These are phyloP conservation scores for Cryphonectria japonica DNA, from an alignment of 2,329 filamentous ascomycete genomes.

Conservation along the genomic window DNA sequence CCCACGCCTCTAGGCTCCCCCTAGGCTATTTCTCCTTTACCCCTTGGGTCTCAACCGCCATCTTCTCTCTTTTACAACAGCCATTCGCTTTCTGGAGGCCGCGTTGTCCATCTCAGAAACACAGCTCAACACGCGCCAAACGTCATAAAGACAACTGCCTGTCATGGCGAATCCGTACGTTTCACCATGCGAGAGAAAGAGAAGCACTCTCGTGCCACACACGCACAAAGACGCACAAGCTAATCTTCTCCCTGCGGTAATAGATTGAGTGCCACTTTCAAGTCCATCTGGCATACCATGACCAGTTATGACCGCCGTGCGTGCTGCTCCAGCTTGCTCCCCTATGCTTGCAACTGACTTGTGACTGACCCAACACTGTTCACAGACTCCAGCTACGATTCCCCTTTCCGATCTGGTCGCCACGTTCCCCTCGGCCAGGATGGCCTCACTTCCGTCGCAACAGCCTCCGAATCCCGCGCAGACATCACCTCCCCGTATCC, in stretches of 20 bases:
- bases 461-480: constrained; percentile 83
- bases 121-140: constrained; percentile 24
- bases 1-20: constrained; percentile 27
- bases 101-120: constrained; percentile 16
- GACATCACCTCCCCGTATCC: constrained; percentile 81
- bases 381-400: constrained; percentile 92
- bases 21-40: constrained; percentile 27
- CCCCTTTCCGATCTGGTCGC: constrained; percentile 86
- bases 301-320: constrained; percentile 71
- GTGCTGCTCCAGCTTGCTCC: constrained; percentile 40
- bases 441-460: constrained; percentile 80
- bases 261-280: constrained; percentile 73
- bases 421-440: constrained; percentile 82
- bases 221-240: neutral
- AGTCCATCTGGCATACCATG: constrained; percentile 94
- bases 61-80: constrained; percentile 20
- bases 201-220: constrained; percentile 6
- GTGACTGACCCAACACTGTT: constrained; percentile 30
- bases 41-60: constrained; percentile 26
- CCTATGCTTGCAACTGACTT: constrained; percentile 18
- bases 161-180: constrained; percentile 31
- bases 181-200: neutral
- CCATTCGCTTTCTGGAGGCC: constrained; percentile 13
- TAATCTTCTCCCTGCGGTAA: constrained; percentile 25
- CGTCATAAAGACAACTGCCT: constrained; percentile 21